Evolutionary conservation across 164 flowering plant genomes (phyloP).

Genomic region (Berberis vulgaris): DNA sequence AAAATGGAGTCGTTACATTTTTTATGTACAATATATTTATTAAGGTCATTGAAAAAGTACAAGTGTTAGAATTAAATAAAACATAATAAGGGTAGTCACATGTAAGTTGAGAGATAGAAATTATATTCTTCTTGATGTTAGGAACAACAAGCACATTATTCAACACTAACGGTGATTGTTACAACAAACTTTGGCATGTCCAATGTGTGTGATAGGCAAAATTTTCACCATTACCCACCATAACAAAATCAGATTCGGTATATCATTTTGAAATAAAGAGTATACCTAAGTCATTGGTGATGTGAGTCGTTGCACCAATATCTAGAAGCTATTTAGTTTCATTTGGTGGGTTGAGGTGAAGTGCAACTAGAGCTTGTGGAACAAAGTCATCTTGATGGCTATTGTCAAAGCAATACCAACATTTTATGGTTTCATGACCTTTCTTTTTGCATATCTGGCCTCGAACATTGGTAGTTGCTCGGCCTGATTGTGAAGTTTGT

Average conservation of each 20-base stretch:
- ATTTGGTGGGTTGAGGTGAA: background rate
- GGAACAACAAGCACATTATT: slow-evolving; percentile 1
- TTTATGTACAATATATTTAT: no score
- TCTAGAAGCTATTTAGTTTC: background rate
- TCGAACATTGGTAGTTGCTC: background rate
- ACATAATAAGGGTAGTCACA: background rate
- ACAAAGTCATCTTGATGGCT: background rate
- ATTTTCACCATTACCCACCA: background rate
- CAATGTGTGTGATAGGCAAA: slow-evolving; percentile 2
- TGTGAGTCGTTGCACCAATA: background rate
- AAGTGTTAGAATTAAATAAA: background rate
- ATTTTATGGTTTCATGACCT: slow-evolving; percentile 1
- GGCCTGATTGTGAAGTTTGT: background rate
- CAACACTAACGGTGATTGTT: background rate
- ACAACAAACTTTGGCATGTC: background rate
- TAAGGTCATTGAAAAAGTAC: no score
- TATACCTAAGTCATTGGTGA: background rate
- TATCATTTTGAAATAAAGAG: background rate
- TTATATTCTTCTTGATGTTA: slow-evolving; percentile 1
- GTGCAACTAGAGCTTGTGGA: background rate
- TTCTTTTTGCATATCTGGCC: slow-evolving; percentile 2
- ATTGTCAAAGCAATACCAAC: background rate
- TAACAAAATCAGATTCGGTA: background rate
- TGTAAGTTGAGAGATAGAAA: background rate
- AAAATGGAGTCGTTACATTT: no score